Conservation (phyloP, 495 filamentous ascomycete species). For the Hypoxylon rickii region DNA sequence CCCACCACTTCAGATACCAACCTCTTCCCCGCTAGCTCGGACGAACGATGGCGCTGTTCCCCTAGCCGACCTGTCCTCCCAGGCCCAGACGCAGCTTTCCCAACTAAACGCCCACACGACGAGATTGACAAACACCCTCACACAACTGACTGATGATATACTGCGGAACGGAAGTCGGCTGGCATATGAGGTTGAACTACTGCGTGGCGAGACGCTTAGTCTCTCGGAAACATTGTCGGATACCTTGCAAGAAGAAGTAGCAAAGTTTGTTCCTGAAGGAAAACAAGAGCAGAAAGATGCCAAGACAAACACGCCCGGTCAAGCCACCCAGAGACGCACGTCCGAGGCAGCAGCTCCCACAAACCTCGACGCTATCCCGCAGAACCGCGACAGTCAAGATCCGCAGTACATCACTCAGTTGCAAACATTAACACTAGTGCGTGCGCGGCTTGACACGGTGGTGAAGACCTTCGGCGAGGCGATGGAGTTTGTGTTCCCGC, state of each 20-base stretch:
- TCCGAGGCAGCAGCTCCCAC: constrained; percentile 23
- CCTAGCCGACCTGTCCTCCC: constrained; percentile 75
- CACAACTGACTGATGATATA: constrained; percentile 91
- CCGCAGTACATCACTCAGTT: constrained; percentile 76
- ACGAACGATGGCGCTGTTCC: constrained; percentile 56
- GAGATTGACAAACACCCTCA: constrained; percentile 79
- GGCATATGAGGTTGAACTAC: constrained; percentile 91
- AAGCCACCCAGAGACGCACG: constrained; percentile 32
- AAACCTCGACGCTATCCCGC: constrained; percentile 16
- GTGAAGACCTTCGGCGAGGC: constrained; percentile 90
- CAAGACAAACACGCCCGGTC: constrained; percentile 13
- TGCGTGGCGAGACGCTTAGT: constrained; percentile 81
- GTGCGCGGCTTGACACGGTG: constrained; percentile 78
- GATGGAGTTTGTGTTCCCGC: constrained; percentile 89
- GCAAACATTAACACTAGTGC: constrained; percentile 81
- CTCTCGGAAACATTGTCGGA: constrained; percentile 79
- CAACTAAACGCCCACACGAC: constrained; percentile 87
- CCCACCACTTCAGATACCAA: constrained; percentile 59
- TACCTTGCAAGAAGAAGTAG: constrained; percentile 67
- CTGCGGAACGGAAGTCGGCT: constrained; percentile 81
- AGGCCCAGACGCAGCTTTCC: constrained; percentile 82
- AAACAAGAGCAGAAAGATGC: constrained; percentile 36
- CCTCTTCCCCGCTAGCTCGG: constrained; percentile 11
- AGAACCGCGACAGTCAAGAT: constrained; percentile 45
- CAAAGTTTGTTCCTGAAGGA: constrained; percentile 65